Evolutionary conservation across 257 asterid genomes (phyloP).

Genomic region (Jaltomata sinuosa): DNA sequence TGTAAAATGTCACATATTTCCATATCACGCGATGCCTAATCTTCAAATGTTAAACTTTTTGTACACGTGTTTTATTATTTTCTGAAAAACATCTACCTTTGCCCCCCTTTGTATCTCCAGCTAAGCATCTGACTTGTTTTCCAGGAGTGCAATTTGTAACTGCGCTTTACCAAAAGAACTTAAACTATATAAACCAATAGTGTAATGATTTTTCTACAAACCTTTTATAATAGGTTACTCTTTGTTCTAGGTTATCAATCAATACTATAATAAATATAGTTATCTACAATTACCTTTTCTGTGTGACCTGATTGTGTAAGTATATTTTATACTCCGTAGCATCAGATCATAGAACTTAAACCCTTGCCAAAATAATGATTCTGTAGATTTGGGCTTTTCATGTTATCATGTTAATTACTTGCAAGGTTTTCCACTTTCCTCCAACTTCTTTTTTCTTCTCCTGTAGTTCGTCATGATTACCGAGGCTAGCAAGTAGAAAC

Average conservation of each 20-base stretch:
- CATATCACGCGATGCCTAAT: neutral
- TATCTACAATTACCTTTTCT: neutral
- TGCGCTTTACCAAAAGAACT: neutral
- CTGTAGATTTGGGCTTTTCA: neutral
- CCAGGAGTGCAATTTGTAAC: neutral
- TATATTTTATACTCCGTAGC: neutral
- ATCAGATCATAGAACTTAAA: neutral
- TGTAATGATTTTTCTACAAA: neutral
- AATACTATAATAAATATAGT: neutral
- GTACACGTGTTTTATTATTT: neutral
- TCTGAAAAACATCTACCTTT: neutral
- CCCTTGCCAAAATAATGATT: neutral
- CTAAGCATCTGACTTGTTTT: neutral
- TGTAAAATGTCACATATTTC: neutral
- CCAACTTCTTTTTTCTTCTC: neutral
- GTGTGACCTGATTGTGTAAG: neutral
- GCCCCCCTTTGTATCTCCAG: neutral
- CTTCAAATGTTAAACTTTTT: neutral
- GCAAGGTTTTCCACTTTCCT: neutral
- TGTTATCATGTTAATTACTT: neutral
- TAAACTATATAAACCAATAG: neutral
- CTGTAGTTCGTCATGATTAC: neutral
- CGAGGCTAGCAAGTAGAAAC: neutral
- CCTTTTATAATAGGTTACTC: neutral
- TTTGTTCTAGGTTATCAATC: neutral